phyloP scores from a whole-genome alignment of 2,329 filamentous ascomycete species.

The Lachnellula arida region DNA sequence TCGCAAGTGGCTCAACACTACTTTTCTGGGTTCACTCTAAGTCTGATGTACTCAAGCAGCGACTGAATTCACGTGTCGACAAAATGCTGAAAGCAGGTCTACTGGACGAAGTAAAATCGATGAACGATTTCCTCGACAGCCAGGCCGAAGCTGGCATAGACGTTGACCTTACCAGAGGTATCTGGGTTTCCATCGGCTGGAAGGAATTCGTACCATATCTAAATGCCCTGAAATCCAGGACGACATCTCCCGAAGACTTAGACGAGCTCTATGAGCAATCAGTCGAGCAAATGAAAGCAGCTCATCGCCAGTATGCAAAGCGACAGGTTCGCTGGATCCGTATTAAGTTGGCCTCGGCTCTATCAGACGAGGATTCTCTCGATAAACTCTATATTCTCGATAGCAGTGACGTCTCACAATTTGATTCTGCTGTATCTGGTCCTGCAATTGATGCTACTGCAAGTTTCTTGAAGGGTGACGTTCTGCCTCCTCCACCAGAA shows the following conservation, averaged over 20 bases:
- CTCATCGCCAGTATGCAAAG: slow-evolving; percentile 83
- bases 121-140: slow-evolving; percentile 44
- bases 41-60: slow-evolving; percentile 58
- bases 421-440: slow-evolving; percentile 57
- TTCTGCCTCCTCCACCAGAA: slow-evolving; percentile 42
- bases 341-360: slow-evolving; percentile 69
- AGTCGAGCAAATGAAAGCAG: slow-evolving; percentile 72
- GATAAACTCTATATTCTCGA: slow-evolving; percentile 73
- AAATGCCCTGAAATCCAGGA: slow-evolving; percentile 36
- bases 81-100: slow-evolving; percentile 72
- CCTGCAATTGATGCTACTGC: slow-evolving; percentile 59
- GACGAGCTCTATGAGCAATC: slow-evolving; percentile 52
- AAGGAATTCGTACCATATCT: slow-evolving; percentile 82
- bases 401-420: slow-evolving; percentile 63
- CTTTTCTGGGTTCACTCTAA: slow-evolving; percentile 86
- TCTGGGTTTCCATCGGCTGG: slow-evolving; percentile 96
- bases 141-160: slow-evolving; percentile 43
- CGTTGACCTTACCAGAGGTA: slow-evolving; percentile 73
- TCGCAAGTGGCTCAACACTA: slow-evolving; percentile 28
- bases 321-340: slow-evolving; percentile 84
- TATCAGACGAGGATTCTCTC: slow-evolving; percentile 49
- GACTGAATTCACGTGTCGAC: slow-evolving; percentile 74
- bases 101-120: slow-evolving; percentile 54
- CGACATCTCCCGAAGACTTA: slow-evolving; percentile 37
- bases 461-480: slow-evolving; percentile 55